These are phyloP conservation scores for Fonsecaea monophora DNA, from an alignment of 2,329 filamentous ascomycete genomes.

Conservation along the genomic window DNA sequence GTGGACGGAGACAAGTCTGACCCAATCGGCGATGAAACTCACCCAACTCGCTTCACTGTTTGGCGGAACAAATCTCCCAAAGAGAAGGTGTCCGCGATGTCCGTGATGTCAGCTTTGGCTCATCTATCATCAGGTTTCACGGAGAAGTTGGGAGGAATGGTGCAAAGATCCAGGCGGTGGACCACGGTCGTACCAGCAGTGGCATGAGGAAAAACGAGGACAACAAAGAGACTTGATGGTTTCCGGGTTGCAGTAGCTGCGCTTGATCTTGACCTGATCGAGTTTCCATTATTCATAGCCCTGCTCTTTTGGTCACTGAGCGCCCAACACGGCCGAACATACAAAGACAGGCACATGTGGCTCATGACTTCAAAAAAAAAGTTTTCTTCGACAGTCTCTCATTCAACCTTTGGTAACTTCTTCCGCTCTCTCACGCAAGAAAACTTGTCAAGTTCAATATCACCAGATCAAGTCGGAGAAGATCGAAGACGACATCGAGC, in stretches of 20 bases:
- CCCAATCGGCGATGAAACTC: not conserved
- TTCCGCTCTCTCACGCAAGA: not conserved
- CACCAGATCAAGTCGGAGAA: constrained; percentile 5
- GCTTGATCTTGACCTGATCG: constrained; percentile 28
- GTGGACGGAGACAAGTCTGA: not conserved
- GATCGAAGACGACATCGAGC: not conserved
- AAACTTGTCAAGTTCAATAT: not conserved
- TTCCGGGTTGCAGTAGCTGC: constrained; percentile 1
- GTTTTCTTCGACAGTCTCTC: not conserved
- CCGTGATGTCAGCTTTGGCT: constrained; percentile 5
- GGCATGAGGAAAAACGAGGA: constrained; percentile 1
- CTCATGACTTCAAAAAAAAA: constrained; percentile 6
- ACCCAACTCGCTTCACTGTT: not conserved
- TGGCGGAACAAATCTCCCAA: not conserved
- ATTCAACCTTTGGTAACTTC: not conserved
- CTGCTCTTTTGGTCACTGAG: constrained; percentile 19
- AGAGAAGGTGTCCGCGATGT: not conserved
- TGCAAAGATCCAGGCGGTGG: not conserved
- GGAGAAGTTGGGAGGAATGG: not conserved
- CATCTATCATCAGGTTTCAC: not conserved
- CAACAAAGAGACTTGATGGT: not conserved
- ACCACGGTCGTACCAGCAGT: constrained; percentile 10
- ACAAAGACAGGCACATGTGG: constrained; percentile 24
- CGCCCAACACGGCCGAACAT: constrained; percentile 27
- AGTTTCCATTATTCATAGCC: constrained; percentile 39